Conservation (phyloP, 1,139 yeast genomes). For the Pichia sp. region DNA sequence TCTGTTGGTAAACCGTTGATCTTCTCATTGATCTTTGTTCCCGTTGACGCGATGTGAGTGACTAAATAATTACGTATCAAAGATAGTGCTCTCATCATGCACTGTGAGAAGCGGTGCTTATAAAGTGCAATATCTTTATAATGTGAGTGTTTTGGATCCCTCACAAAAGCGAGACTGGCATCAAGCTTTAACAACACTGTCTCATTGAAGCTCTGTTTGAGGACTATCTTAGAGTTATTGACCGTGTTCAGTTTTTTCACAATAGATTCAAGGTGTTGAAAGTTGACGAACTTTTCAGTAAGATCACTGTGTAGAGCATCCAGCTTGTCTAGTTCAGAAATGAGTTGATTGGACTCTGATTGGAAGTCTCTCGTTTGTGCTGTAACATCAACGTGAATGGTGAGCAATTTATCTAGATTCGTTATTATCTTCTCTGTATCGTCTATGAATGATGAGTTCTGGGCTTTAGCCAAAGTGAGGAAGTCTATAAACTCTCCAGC, state of each 20-base stretch:
- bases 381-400: constrained; percentile 49
- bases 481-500: too few relatives aligned
- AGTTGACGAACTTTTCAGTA: constrained; percentile 47
- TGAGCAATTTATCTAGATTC: constrained; percentile 37
- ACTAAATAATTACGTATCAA: constrained; percentile 63
- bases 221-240: constrained; percentile 52
- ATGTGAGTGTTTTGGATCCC: constrained; percentile 34
- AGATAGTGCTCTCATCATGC: constrained; percentile 77
- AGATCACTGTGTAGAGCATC: constrained; percentile 41
- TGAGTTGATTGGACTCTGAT: constrained; percentile 44
- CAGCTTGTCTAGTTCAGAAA: constrained; percentile 44
- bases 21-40: background rate
- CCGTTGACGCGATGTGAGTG: constrained; percentile 26
- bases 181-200: constrained; percentile 54
- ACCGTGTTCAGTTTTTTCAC: constrained; percentile 65
- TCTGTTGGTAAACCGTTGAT: background rate
- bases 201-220: constrained; percentile 45
- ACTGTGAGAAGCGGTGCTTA: constrained; percentile 69
- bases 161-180: constrained; percentile 43
- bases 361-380: constrained; percentile 61
- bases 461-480: too few relatives aligned
- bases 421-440: constrained; percentile 38
- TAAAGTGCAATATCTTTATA: constrained; percentile 70
- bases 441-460: constrained; percentile 29
- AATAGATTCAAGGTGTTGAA: constrained; percentile 65